Evolutionary conservation across 179 eudicot species (phyloP), one percentile per base, ranked within the genome.

Genomic region (Silene vulgaris): DNA sequence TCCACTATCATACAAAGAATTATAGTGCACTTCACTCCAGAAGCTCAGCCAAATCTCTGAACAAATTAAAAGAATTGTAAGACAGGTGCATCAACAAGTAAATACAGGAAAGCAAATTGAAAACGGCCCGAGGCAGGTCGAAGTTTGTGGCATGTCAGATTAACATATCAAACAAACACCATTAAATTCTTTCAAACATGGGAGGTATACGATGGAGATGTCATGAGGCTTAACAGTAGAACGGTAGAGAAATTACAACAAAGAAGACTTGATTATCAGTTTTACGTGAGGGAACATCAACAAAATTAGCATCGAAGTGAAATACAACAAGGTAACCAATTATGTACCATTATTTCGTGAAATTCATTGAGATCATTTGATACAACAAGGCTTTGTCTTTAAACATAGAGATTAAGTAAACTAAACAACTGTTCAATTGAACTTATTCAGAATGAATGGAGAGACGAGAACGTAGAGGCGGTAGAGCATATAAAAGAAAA

Each of bases 1-100:
- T 86, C 90, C 92, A 23, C 48, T 72, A 72, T 79, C 86, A 62
- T 90, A 89, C 80, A 90, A 77, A 5, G 96, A 90, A 66, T 90
- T 90, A 68, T 90, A 90, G 80, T 90, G 96, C 45, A 90, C 86
- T 86, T 90, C 92, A 65, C 92, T 90, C 96, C 96, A 90, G 80
- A 90, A 90, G 87, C 96, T 90, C 80, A 90, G 88, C 96, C 96
- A 90, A 48, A 90, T n/a, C 73, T 89, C 96, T 90, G 72, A 65
- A 21, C 21, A 73, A 12, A 35, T n/a, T 2, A 32, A 73, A 59
- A 17, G 8, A n/a, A 73, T 3, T 17, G 67, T 73, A 73, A 73
- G 76, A 73, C 9, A 19, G 11, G 23, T 29, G 19, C 23, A 72
- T 3, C 29, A 30, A 19, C 74, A n/a, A 6, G 48, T 40, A 29